These are phyloP conservation scores for Blastobotrys serpentis DNA, from an alignment of 1,139 yeast species.

Conservation along the genomic window DNA sequence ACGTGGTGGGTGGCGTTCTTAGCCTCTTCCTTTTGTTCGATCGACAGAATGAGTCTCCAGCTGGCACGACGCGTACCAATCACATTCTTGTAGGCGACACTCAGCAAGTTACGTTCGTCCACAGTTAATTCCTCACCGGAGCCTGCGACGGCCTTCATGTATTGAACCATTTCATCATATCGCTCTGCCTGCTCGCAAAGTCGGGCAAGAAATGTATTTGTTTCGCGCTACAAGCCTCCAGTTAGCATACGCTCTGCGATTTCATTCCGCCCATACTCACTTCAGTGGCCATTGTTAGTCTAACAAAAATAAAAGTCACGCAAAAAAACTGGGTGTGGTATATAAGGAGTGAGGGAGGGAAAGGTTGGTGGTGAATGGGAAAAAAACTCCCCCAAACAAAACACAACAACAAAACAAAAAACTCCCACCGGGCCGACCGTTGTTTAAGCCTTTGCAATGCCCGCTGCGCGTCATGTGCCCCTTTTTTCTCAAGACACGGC, in stretches of 20 bases:
- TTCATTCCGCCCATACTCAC: constrained; percentile 17
- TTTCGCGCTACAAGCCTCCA: constrained; percentile 69
- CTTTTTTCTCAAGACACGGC: neutral
- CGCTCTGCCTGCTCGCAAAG: constrained; percentile 99
- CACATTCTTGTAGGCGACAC: constrained; percentile 97
- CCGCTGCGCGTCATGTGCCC: neutral
- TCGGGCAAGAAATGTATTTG: constrained; percentile 95
- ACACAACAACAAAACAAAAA: neutral
- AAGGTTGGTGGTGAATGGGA: no score
- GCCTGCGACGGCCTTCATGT: constrained; percentile 96
- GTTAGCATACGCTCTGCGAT: neutral
- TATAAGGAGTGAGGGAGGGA: constrained; percentile 6
- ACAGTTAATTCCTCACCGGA: constrained; percentile 94
- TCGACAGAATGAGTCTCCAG: constrained; percentile 97
- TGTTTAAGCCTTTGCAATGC: neutral
- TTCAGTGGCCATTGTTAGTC: constrained; percentile 25
- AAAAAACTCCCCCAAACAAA: constrained; percentile 2
- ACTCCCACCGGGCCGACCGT: neutral
- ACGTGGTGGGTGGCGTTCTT: constrained; percentile 92
- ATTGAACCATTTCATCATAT: constrained; percentile 93
- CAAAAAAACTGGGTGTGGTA: constrained; percentile 5
- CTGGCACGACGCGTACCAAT: constrained; percentile 99
- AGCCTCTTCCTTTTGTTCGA: constrained; percentile 97
- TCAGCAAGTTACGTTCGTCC: constrained; percentile 94
- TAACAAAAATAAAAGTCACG: neutral